Evolutionary conservation across 2,329 filamentous ascomycete genomes (phyloP).

Genomic region (Aureobasidium sp.): DNA sequence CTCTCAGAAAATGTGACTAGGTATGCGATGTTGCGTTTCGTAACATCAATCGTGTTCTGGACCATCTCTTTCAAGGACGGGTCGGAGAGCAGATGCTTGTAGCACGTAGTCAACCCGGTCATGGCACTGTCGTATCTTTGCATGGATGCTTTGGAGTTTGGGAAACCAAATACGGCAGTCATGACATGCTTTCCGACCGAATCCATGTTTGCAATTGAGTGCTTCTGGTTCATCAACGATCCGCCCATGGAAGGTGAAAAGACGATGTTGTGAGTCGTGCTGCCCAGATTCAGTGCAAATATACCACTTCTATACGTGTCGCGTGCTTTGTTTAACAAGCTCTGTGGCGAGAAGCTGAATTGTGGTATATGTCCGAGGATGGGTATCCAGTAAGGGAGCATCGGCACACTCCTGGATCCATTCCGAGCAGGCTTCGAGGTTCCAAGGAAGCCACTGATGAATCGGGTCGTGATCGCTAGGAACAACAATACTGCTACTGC

Average conservation of each 20-base stretch:
- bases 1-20: constrained; percentile 53
- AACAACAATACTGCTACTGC: background rate
- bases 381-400: constrained; percentile 53
- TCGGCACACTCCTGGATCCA: constrained; percentile 34
- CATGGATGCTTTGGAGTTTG: constrained; percentile 24
- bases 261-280: constrained; percentile 43
- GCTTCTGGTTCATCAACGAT: constrained; percentile 32
- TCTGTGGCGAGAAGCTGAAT: constrained; percentile 37
- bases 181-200: constrained; percentile 23
- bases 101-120: constrained; percentile 27
- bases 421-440: constrained; percentile 15
- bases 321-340: constrained; percentile 35
- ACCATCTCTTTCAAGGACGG: constrained; percentile 38
- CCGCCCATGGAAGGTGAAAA: constrained; percentile 40
- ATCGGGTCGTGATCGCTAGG: constrained; percentile 14
- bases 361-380: constrained; percentile 48
- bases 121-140: constrained; percentile 30
- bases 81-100: constrained; percentile 40
- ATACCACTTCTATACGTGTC: constrained; percentile 34
- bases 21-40: constrained; percentile 43
- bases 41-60: constrained; percentile 28
- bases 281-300: constrained; percentile 43
- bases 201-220: constrained; percentile 24
- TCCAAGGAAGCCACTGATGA: constrained; percentile 14
- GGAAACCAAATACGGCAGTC: constrained; percentile 35